Conservation (phyloP, 805 yeast species). For the Wickerhamiella kurtzmanii region DNA sequence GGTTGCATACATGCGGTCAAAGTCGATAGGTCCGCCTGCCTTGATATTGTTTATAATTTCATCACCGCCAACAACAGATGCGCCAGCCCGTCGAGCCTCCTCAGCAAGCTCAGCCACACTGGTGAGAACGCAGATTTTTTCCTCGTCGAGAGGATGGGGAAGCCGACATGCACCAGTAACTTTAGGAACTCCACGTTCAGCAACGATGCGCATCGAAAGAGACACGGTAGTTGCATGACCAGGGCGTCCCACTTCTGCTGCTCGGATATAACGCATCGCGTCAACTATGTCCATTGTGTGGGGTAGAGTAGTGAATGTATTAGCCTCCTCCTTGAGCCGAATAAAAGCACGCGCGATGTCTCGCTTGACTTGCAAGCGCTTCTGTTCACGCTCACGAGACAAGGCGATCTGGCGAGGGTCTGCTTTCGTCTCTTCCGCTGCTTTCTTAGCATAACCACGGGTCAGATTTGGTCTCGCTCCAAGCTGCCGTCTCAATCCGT, state of each 20-base stretch:
- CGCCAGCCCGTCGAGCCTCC: constrained; percentile 46
- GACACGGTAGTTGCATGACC: constrained; percentile 56
- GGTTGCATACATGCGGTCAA: constrained; percentile 72
- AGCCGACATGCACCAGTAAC: constrained; percentile 57
- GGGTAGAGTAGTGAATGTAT: constrained; percentile 37
- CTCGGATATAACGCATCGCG: constrained; percentile 70
- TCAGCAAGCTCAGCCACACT: constrained; percentile 38
- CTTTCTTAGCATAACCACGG: constrained; percentile 9
- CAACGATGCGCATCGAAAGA: constrained; percentile 47
- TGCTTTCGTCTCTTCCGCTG: constrained; percentile 18
- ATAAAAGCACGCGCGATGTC: constrained; percentile 18
- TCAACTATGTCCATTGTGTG: constrained; percentile 55
- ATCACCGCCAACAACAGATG: constrained; percentile 55
- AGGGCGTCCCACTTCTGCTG: constrained; percentile 82
- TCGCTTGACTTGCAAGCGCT: constrained; percentile 21
- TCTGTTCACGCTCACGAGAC: constrained; percentile 25
- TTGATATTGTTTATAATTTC: constrained; percentile 53
- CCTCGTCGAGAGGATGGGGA: constrained; percentile 58
- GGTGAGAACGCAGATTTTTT: constrained; percentile 57
- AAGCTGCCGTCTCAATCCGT: not conserved
- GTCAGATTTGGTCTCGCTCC: not conserved
- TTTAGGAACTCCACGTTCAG: constrained; percentile 67
- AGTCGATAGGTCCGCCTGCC: constrained; percentile 39
- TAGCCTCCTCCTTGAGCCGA: constrained; percentile 27
- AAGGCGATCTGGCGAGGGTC: constrained; percentile 24